These are phyloP conservation scores for Podospora anserina DNA, from an alignment of 495 filamentous ascomycete genomes.

Conservation along the genomic window DNA sequence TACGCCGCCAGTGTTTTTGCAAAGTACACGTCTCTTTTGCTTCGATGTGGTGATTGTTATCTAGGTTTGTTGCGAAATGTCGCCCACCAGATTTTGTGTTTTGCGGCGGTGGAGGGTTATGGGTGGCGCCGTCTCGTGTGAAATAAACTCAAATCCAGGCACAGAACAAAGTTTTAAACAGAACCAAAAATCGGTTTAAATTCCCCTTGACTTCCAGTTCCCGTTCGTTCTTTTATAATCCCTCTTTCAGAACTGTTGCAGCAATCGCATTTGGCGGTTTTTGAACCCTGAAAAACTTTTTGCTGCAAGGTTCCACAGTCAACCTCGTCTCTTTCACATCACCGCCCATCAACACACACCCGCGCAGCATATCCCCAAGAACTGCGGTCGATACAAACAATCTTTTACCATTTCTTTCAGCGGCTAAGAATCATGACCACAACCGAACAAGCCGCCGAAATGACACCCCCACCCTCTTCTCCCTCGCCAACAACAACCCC, in stretches of 20 bases:
- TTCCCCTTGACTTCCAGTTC: neutral
- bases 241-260: neutral
- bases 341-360: neutral
- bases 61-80: neutral
- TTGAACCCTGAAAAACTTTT: neutral
- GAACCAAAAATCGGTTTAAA: neutral
- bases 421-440: neutral
- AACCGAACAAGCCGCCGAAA: neutral
- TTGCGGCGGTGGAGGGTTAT: neutral
- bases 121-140: neutral
- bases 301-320: neutral
- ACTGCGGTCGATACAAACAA: neutral
- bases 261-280: neutral
- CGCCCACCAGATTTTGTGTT: neutral
- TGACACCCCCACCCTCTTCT: neutral
- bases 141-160: neutral
- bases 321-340: neutral
- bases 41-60: neutral
- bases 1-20: neutral
- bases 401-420: neutral
- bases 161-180: neutral
- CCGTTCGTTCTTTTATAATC: neutral
- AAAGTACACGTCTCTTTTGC: neutral
- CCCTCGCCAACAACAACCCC: neutral
- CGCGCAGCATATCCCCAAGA: neutral